Base-by-base conservation (phyloP, 2,329 filamentous ascomycete species). In the Alternaria dauci region DNA sequence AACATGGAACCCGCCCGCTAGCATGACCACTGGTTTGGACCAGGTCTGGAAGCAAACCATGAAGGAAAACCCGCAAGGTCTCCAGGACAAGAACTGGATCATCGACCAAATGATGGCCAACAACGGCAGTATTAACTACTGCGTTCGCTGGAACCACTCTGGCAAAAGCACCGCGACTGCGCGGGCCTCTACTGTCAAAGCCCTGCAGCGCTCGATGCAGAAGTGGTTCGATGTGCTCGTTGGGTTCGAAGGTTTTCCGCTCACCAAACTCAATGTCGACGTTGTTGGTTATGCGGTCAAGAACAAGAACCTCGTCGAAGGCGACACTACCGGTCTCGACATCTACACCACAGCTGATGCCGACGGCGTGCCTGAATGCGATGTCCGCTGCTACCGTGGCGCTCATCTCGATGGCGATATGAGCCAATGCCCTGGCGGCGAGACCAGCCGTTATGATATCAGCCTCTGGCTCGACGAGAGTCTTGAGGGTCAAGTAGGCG, bases 381-480 rank as follows among this genome's bases (percentile, higher is more conserved):
- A 76, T 38, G 63, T 71, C 26, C 68, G 74, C 14, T 83, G 81
- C 62, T 80, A 80, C 38, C 79, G 81, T 44, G 80, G 78, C 68
- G 79, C 79, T 67, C 79, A 83, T 69, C 77, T 81, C 57, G 71
- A 82, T 42, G 73, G 73, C 11, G 75, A 82, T 55, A 80, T 83
- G 66, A 72, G 68, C 59, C 63, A 72, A 30, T 83, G 81, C 59
- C 71, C 79, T 0, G 78, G 74, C 20, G 79, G 80, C 23, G 75
- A 74, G 2, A 72, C 68, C 14, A 71, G 74, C 20, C 80, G 81
- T 66, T 84, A 82, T 64, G 70, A 68, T 42, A 68, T 70, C 51
- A 63, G 61, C 5, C 76, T 84, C 30, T 83, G 81, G 82, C 74
- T 84, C n/a, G 83, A 82, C 0, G 75, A 81, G 32, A 80, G 79